Evolutionary conservation across 169 alveolate species (phyloP).

Genomic region (Eimeria sp.): DNA sequence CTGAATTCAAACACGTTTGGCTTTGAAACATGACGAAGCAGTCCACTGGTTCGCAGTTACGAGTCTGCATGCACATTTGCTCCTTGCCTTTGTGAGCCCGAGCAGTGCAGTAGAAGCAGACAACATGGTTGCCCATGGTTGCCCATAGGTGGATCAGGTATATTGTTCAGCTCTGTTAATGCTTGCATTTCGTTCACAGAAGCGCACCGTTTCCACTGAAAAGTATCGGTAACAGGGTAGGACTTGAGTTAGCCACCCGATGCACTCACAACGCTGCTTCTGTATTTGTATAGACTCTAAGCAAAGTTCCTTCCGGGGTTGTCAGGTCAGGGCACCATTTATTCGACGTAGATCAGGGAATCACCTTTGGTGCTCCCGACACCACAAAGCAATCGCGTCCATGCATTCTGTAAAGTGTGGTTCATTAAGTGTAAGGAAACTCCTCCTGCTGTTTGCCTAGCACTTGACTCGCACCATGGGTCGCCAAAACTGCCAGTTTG

Average conservation of each 20-base stretch:
- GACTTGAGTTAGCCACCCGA: not conserved
- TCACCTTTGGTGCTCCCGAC: not conserved
- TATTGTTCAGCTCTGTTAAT: too few relatives aligned
- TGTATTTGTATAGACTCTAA: not conserved
- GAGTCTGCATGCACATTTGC: constrained; percentile 86
- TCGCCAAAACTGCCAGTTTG: not conserved
- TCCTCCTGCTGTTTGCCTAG: not conserved
- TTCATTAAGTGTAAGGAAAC: not conserved
- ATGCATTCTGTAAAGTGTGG: not conserved
- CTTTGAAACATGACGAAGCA: not conserved
- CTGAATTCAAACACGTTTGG: not conserved
- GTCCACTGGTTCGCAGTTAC: constrained; percentile 74
- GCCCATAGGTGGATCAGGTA: not conserved
- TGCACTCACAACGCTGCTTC: not conserved
- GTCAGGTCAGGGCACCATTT: not conserved
- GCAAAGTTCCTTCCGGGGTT: not conserved
- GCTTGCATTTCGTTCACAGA: not conserved
- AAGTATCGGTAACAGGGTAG: not conserved
- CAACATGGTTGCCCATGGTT: too few relatives aligned
- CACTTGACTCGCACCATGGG: not conserved
- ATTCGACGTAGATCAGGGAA: not conserved
- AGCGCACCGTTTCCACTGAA: not conserved
- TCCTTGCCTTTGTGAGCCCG: constrained; percentile 45
- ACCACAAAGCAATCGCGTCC: not conserved
- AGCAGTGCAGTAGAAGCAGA: not conserved